Evolutionary conservation across 352 stramenopile genomes (phyloP).

Genomic region (Phytophthora boehmeriae): DNA sequence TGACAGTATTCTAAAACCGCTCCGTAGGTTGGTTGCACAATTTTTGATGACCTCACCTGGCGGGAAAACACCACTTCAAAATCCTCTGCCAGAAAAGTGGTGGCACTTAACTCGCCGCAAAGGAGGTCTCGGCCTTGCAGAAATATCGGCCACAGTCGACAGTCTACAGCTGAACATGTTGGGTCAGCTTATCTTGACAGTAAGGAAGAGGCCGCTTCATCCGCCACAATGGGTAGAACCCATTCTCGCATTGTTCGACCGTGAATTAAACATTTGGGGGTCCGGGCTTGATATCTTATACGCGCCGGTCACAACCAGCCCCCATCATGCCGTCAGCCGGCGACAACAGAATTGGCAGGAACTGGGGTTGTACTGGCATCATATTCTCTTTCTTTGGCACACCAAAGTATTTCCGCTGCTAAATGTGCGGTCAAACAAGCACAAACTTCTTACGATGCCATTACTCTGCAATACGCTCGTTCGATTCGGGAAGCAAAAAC

Average conservation of each 20-base stretch:
- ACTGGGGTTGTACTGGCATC: background rate
- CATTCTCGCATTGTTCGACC: background rate
- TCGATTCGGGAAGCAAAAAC: no score
- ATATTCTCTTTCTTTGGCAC: background rate
- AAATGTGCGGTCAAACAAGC: no score
- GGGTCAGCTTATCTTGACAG: background rate
- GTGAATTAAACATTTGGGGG: background rate
- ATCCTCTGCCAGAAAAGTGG: background rate
- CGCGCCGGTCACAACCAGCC: background rate
- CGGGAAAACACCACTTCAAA: no score
- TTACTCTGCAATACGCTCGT: no score
- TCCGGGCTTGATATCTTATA: background rate
- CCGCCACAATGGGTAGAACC: background rate
- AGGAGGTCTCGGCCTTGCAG: background rate
- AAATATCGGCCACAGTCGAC: background rate
- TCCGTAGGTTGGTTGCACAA: no score
- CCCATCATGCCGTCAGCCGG: background rate
- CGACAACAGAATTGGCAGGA: background rate
- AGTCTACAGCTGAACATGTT: background rate
- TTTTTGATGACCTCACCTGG: no score
- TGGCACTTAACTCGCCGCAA: background rate
- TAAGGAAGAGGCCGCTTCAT: no score
- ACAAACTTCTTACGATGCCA: no score
- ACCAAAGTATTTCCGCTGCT: background rate
- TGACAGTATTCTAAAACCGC: background rate